Percentiles rank a stretch among this genome's conserved stretches.
Conservation (phyloP, 768 basidiomycete species). For the Lactarius tabidus region DNA sequence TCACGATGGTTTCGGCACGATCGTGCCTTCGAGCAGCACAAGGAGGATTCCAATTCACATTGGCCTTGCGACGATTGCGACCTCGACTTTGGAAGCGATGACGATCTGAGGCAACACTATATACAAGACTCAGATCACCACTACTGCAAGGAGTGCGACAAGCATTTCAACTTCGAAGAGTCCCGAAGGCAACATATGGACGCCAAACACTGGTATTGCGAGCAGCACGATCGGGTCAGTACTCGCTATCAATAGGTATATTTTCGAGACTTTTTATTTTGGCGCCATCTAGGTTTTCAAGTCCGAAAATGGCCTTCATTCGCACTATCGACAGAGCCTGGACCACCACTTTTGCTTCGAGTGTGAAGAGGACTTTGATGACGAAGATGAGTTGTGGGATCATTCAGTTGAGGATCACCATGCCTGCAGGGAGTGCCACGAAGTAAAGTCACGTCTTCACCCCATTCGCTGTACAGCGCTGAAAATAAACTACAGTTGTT, state of each 20-base stretch:
- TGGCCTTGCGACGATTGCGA: slow-evolving; percentile 45
- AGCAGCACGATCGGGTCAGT: background rate
- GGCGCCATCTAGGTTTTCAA: slow-evolving; percentile 34
- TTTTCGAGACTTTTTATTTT: background rate
- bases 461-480: background rate
- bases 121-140: background rate
- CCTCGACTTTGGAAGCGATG: slow-evolving; percentile 37
- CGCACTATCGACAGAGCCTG: slow-evolving; percentile 40
- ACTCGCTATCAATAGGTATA: slow-evolving; percentile 23
- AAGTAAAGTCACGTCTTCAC: background rate
- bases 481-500: slow-evolving; percentile 1
- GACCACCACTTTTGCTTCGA: slow-evolving; percentile 8
- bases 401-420: slow-evolving; percentile 11
- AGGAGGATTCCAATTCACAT: slow-evolving; percentile 34
- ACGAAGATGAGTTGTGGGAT: slow-evolving; percentile 5
- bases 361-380: background rate
- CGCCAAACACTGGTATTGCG: slow-evolving; percentile 4
- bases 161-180: background rate
- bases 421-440: background rate
- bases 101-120: background rate
- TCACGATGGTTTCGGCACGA: slow-evolving; percentile 22
- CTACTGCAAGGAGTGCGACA: slow-evolving; percentile 2
- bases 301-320: slow-evolving; percentile 37
- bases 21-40: slow-evolving; percentile 30
- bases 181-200: slow-evolving; percentile 1